Base-by-base conservation (phyloP, 2,329 filamentous ascomycete species). In the Ascochyta koolunga region DNA sequence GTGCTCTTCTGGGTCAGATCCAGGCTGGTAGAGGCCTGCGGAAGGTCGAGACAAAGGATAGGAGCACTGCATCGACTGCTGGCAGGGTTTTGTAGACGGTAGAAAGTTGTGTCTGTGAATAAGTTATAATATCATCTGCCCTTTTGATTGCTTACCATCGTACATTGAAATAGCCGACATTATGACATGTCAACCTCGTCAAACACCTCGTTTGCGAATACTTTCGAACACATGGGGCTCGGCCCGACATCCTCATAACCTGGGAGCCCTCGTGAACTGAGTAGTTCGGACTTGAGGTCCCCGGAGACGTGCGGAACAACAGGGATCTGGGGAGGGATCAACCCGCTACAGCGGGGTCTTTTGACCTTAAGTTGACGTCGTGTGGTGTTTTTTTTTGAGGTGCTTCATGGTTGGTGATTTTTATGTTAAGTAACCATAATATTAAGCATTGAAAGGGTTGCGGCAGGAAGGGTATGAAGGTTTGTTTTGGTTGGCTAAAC, bases 1-100 rank as follows among this genome's bases (percentile, higher is more conserved):
- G 83, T 56, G 85, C 86, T 1, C 82, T 99, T 68, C 76, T 99
- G 60, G 87, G 87, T 54, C 86, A 96, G 72, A 98, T 99, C 58
- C 87, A 93, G 70, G 78, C 86, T 58, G 93, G 95, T 37, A 92
- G 76, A 75, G 76, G 86, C 2, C 79, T 99, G 70, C 92, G 83
- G 80, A 98, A 98, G 82, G 91, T 92, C 21, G 80, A 88, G 73
- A 98, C 95, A 1, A 93, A 91, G 75, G 95, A 99, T 75, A 88
- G 87, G 74, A 97, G 93, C 75, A 76, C 66, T 41, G 83, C 90
- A 45, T 75, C 86, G 46, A 81, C 87, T 53, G 89, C 91, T 19
- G 93, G 93, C n/a, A 85, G 86, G 56, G 93, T 97, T 49, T 66
- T 74, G 66, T 67, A 67, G 42, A 48, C 40, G 45, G 25, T n/a